phyloP scores from a whole-genome alignment of 352 stramenopile species.

The Pythium dissotocum region DNA sequence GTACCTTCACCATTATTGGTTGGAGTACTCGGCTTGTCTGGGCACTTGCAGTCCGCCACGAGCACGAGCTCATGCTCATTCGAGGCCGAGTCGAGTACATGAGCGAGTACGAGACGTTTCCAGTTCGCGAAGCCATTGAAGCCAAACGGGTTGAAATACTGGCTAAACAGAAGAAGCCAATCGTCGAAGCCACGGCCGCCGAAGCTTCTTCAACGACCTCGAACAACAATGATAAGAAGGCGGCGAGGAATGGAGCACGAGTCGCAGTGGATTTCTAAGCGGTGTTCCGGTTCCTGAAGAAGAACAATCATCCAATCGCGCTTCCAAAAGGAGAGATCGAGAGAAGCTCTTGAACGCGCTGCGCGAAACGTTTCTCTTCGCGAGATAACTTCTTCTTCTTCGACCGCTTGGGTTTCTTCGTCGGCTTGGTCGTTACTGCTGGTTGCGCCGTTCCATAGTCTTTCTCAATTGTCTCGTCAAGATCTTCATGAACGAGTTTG shows the following conservation, averaged over 20 bases:
- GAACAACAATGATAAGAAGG: background rate
- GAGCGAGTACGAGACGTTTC: conserved; percentile 1
- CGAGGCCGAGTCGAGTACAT: background rate
- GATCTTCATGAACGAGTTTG: background rate
- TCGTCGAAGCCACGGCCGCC: background rate
- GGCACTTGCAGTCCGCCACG: background rate
- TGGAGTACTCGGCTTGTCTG: background rate
- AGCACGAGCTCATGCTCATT: background rate
- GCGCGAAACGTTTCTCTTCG: background rate
- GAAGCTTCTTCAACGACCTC: background rate
- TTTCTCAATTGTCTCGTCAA: background rate
- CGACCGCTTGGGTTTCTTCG: background rate
- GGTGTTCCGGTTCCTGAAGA: background rate
- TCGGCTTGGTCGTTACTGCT: background rate
- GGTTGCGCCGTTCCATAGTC: background rate
- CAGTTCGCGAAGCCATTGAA: background rate
- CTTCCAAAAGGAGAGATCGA: background rate
- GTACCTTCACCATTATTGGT: background rate
- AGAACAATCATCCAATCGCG: background rate
- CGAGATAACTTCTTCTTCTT: background rate
- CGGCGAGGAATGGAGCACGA: background rate
- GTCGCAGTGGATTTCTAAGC: background rate
- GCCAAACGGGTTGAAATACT: background rate
- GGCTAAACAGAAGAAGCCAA: background rate
- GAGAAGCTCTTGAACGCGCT: conserved; percentile 1